phyloP scores from a whole-genome alignment of 169 alveolate species.

The Cryptosporidium parvum region DNA sequence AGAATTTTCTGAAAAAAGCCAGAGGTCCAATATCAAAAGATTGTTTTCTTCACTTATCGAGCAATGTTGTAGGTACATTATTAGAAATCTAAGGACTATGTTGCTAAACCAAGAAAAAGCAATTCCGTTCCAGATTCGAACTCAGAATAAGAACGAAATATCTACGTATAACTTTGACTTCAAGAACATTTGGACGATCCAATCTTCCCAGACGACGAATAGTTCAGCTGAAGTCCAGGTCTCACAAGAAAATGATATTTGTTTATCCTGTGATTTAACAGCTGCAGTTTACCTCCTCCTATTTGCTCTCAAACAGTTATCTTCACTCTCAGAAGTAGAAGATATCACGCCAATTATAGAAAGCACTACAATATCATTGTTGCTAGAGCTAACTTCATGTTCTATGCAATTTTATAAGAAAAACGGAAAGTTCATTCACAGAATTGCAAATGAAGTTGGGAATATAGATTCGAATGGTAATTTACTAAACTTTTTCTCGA shows the following conservation, averaged over 20 bases:
- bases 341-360: neutral
- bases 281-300: conserved; percentile 23
- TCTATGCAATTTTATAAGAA: conserved; percentile 53
- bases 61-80: conserved; percentile 14
- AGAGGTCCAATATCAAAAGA: neutral
- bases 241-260: conserved; percentile 25
- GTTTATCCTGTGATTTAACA: conserved; percentile 36
- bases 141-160: neutral
- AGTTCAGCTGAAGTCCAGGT: neutral
- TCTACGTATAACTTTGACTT: neutral
- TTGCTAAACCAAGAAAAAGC: neutral
- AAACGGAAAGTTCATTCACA: conserved; percentile 40
- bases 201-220: neutral
- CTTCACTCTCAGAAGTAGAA: conserved; percentile 23
- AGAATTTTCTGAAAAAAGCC: conserved; percentile 21
- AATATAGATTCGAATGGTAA: neutral
- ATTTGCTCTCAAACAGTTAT: conserved; percentile 23
- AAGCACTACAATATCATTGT: conserved; percentile 2
- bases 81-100: neutral
- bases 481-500: conserved; percentile 14
- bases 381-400: conserved; percentile 49
- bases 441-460: conserved; percentile 27
- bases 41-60: conserved; percentile 10
- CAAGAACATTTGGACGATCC: conserved; percentile 18
- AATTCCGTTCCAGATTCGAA: neutral